Percentiles rank a stretch among this genome's conserved stretches.
Conservation (phyloP, 2,329 filamentous ascomycete species). For the Penicillium sp. region DNA sequence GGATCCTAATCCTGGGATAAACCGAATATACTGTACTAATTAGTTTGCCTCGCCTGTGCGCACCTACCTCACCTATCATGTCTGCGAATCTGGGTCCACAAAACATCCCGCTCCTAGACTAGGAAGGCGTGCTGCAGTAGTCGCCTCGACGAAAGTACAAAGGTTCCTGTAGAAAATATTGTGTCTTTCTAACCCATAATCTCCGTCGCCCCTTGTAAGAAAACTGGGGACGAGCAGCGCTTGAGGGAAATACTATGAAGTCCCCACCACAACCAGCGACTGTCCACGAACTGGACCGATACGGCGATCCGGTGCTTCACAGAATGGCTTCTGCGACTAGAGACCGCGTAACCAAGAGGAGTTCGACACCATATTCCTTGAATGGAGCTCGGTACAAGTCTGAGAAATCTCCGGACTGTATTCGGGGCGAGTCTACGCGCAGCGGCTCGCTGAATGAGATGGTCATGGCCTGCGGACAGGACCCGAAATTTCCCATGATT, state of each 20-base stretch:
- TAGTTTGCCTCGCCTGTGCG: background rate
- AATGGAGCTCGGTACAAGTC: constrained; percentile 2
- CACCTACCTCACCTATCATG: background rate
- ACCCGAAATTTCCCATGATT: constrained; percentile 6
- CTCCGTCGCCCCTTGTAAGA: background rate
- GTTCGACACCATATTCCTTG: constrained; percentile 1
- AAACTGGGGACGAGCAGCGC: background rate
- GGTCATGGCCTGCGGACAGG: constrained; percentile 3
- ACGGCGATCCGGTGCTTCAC: constrained; percentile 3
- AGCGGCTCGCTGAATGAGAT: constrained; percentile 12
- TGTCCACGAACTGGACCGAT: constrained; percentile 2
- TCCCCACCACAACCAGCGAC: constrained; percentile 6
- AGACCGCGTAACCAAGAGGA: constrained; percentile 2
- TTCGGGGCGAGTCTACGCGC: constrained; percentile 10
- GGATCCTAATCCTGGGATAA: background rate
- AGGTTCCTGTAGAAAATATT: background rate
- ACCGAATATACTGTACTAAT: background rate
- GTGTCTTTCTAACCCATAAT: background rate
- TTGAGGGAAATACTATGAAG: constrained; percentile 1
- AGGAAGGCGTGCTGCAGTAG: background rate
- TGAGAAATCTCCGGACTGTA: background rate
- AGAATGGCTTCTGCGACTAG: constrained; percentile 3
- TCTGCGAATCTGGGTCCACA: background rate
- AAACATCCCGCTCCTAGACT: background rate
- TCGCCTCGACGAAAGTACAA: background rate